phyloP scores from a whole-genome alignment of 352 stramenopile species.

The Globisporangium carolinianum region DNA sequence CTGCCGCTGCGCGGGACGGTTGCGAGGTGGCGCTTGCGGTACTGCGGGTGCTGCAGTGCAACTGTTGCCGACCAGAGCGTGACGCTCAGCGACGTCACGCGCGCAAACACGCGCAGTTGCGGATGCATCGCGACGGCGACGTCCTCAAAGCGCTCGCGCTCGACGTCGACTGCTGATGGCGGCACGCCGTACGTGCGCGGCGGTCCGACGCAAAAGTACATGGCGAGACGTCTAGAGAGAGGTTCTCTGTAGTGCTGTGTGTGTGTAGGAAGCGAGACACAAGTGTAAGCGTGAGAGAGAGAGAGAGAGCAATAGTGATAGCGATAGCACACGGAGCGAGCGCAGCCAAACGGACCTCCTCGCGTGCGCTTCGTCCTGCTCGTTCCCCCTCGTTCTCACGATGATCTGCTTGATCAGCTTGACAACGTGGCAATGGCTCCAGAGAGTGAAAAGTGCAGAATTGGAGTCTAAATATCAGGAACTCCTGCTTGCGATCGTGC shows the following conservation, averaged over 20 bases:
- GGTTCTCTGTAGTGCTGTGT: too few species aligned
- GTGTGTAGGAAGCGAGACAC: neutral
- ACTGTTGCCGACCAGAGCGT: conserved; percentile 39
- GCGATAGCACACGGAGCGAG: too few species aligned
- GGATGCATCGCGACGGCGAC: conserved; percentile 53
- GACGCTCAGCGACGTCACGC: conserved; percentile 35
- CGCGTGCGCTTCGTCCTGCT: too few species aligned
- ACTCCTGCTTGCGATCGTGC: too few species aligned
- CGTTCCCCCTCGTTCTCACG: too few species aligned
- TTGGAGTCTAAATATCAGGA: too few species aligned
- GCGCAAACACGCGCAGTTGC: conserved; percentile 41
- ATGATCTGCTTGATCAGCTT: too few species aligned
- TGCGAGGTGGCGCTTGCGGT: conserved; percentile 27
- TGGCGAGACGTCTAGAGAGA: conserved; percentile 8
- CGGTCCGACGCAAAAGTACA: conserved; percentile 71
- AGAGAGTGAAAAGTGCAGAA: too few species aligned
- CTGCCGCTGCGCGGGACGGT: conserved; percentile 24
- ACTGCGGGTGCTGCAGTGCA: conserved; percentile 18
- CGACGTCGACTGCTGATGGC: neutral
- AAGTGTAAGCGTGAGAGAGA: too few species aligned
- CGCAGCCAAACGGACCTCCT: too few species aligned
- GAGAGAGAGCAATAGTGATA: too few species aligned
- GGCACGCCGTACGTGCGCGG: conserved; percentile 48
- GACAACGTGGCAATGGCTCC: too few species aligned
- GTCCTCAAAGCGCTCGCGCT: conserved; percentile 24